Evolutionary conservation across 106 monocot species (phyloP).

Genomic region (Iris macrosiphon): DNA sequence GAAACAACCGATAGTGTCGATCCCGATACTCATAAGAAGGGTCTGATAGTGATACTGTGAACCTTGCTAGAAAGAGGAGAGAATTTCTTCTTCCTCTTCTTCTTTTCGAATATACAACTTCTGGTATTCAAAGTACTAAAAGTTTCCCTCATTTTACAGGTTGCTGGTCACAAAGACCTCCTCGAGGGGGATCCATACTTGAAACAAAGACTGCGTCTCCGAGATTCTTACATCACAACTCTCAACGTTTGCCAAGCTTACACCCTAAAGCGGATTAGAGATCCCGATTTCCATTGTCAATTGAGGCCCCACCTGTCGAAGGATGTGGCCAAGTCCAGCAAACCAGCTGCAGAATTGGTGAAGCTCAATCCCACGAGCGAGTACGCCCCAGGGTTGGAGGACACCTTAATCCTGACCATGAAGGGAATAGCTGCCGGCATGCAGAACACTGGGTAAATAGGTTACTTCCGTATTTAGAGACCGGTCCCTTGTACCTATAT

Average conservation of each 20-base stretch:
- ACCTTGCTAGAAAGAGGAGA: too few relatives aligned
- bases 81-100: not conserved
- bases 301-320: constrained; percentile 42
- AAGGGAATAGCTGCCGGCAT: constrained; percentile 39
- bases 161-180: constrained; percentile 68
- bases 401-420: constrained; percentile 36
- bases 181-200: constrained; percentile 73
- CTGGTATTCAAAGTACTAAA: too few relatives aligned
- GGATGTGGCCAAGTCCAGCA: constrained; percentile 27
- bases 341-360: constrained; percentile 27
- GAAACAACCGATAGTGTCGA: too few relatives aligned
- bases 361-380: constrained; percentile 24
- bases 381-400: constrained; percentile 27
- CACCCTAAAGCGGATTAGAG: constrained; percentile 51
- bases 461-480: too few relatives aligned
- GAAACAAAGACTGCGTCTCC: constrained; percentile 64
- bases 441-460: constrained; percentile 24
- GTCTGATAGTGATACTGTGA: too few relatives aligned
- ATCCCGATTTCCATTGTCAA: constrained; percentile 26
- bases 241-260: constrained; percentile 61
- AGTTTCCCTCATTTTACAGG: constrained; percentile 24
- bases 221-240: constrained; percentile 71
- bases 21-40: too few relatives aligned
- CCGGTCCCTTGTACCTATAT: too few relatives aligned
- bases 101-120: too few relatives aligned